Evolutionary conservation across 345 rosid genomes (phyloP), one percentile per base, ranked within the genome.

Genomic region (Syzygium grande): DNA sequence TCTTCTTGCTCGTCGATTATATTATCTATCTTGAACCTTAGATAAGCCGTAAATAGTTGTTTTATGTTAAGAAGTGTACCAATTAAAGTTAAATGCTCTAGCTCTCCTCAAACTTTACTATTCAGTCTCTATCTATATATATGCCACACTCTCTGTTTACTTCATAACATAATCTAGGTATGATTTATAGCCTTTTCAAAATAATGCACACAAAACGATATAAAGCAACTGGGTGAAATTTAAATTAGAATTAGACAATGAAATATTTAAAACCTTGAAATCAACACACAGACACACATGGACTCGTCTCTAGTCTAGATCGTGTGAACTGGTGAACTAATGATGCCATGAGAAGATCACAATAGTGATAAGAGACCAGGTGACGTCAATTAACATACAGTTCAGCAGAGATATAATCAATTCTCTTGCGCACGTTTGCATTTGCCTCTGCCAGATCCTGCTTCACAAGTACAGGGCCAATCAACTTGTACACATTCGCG

Each of bases 391-490:
- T 84, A 86, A 85, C 96, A 51, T 92, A 97, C 99, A 96, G 87
- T 93, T 97, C 99, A 89, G 97, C 99, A 73, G 98, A 94, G 87
- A 97, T 95, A 91, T 96, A 97, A 17, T 97, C 99, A 16, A 97
- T 97, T 90, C 99, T 90, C 93, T 97, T 97, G 87, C 97, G 96
- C 55, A 97, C 98, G 86, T 96, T 96, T 10, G 99, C 99, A 92
- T 97, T 97, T 27, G 99, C 99, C 93, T 97, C 98, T 0, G 99
- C 99, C 90, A 97, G 89, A 91, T 96, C 96, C 90, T 98, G 99
- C 94, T 96, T 96, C 93, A 96, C 99, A 29, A 98, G 96, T 86
- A 98, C 98, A 2, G 99, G 98, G 61, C 99, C 99, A 53, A 96
- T 96, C 97, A 98, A 89, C 85, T 98, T 98, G 93, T 93, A 96